phyloP scores from a whole-genome alignment of 1,139 yeast genomes.

The Blastobotrys arbuscula region DNA sequence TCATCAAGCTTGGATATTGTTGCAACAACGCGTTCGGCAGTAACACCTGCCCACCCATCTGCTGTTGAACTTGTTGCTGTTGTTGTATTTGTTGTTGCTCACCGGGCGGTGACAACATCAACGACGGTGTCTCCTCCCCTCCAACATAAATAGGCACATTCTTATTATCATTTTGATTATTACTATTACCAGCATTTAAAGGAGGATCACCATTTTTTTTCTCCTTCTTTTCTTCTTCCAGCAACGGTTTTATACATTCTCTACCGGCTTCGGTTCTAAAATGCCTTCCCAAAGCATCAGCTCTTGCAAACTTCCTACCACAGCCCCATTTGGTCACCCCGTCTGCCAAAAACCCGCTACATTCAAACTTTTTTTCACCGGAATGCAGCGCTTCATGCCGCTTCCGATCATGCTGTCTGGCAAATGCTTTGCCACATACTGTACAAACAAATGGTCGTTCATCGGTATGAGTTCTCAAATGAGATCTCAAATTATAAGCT shows the following conservation, averaged over 20 bases:
- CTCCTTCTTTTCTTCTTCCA: slow-evolving; percentile 55
- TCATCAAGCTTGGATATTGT: slow-evolving; percentile 23
- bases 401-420: slow-evolving; percentile 90
- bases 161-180: not conserved
- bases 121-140: slow-evolving; percentile 23
- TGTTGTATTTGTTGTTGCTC: slow-evolving; percentile 7
- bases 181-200: not conserved
- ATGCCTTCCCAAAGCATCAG: slow-evolving; percentile 92
- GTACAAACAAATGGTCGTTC: slow-evolving; percentile 86
- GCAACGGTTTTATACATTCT: slow-evolving; percentile 67
- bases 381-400: slow-evolving; percentile 91
- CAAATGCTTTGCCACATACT: slow-evolving; percentile 90
- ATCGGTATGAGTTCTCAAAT: slow-evolving; percentile 87
- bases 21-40: slow-evolving; percentile 23
- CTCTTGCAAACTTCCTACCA: slow-evolving; percentile 87
- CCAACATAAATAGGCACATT: slow-evolving; percentile 17
- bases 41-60: slow-evolving; percentile 5
- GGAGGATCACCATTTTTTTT: slow-evolving; percentile 4
- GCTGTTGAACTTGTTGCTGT: not conserved
- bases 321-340: slow-evolving; percentile 77
- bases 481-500: slow-evolving; percentile 89
- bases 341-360: slow-evolving; percentile 65
- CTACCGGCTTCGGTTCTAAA: slow-evolving; percentile 92
- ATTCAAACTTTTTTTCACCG: slow-evolving; percentile 83
- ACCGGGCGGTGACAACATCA: slow-evolving; percentile 22